Evolutionary conservation across 1,284 basidiomycete species (phyloP), one percentile per base, ranked within the genome.

Genomic region (Tylopilus orsonianus): DNA sequence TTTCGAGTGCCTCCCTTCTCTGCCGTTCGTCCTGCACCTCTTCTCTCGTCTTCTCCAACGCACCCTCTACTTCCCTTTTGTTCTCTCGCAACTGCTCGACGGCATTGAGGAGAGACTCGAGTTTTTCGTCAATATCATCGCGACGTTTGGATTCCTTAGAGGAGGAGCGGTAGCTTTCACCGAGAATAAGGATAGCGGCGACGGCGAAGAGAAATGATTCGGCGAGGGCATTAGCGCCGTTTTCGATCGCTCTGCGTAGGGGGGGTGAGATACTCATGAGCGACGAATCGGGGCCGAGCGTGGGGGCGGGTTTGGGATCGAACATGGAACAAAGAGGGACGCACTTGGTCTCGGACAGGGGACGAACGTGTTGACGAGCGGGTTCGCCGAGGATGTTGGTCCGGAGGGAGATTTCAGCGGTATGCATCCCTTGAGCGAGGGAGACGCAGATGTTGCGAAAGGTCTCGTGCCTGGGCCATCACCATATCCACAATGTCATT

Each of bases 201-300:
- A 95, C 91, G 6, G 75, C 57, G 66, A 95, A 94, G 5, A 95
- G 77, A 61, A 95, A 95, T 0, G 87, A 85, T 69, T 94, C 92
- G 0, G 92, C 91, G 10, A 95, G 71, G 14, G 85, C 79, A 51
- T 91, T 93, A 12, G 92, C 90, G 13, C 92, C 92, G 59, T 88
- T 93, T 59, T 93, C 90, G 44, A 94, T 89, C 0, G 92, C 92
- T 57, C 92, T 93, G 54, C 2, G 30, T 13, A 8, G 47, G 12
- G 8, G 19, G 33, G 5, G 42, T n/a, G 24, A 1, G 4, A 12
- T n/a, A n/a, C n/a, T n/a, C n/a, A n/a, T n/a, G n/a, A n/a, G n/a
- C n/a, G n/a, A n/a, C n/a, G n/a, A n/a, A n/a, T n/a, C n/a, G n/a
- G n/a, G n/a, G n/a, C n/a, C n/a, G n/a, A n/a, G n/a, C n/a, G n/a